Conservation (phyloP, 2,329 filamentous ascomycete genomes). For the Alternaria brassicae region DNA sequence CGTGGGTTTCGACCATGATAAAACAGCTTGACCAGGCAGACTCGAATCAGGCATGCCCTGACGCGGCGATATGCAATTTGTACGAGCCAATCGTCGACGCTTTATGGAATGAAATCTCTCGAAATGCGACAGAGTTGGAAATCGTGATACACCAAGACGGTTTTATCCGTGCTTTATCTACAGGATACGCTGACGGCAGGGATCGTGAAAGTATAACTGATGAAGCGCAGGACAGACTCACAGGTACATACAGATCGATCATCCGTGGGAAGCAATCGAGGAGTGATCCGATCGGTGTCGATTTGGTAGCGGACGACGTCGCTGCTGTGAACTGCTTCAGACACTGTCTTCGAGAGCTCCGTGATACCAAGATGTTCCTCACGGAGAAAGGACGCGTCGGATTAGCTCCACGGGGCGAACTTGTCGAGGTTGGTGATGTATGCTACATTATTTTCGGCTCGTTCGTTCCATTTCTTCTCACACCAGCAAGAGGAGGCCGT, state of each 20-base stretch:
- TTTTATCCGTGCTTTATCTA: neutral
- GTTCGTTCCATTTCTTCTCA: neutral
- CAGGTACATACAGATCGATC: too few relatives aligned
- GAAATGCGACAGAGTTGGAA: neutral
- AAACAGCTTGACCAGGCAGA: neutral
- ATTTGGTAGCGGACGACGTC: too few relatives aligned
- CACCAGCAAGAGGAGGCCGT: neutral
- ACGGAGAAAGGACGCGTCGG: neutral
- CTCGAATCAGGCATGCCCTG: neutral
- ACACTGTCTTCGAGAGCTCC: accelerated
- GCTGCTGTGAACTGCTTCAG: too few relatives aligned
- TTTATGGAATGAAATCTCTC: neutral
- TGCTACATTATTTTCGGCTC: neutral
- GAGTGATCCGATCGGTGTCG: too few relatives aligned
- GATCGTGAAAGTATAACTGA: too few relatives aligned
- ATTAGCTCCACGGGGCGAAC: accelerated
- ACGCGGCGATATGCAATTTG: accelerated
- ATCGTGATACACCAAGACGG: neutral
- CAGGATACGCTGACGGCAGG: accelerated
- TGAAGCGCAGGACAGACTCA: too few relatives aligned
- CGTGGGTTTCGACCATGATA: neutral
- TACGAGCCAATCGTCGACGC: neutral
- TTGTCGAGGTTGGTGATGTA: neutral
- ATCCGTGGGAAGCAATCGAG: too few relatives aligned
- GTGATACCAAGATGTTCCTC: neutral